phyloP scores from a whole-genome alignment of 2,329 filamentous ascomycete species.

The Colletotrichum destructivum region DNA sequence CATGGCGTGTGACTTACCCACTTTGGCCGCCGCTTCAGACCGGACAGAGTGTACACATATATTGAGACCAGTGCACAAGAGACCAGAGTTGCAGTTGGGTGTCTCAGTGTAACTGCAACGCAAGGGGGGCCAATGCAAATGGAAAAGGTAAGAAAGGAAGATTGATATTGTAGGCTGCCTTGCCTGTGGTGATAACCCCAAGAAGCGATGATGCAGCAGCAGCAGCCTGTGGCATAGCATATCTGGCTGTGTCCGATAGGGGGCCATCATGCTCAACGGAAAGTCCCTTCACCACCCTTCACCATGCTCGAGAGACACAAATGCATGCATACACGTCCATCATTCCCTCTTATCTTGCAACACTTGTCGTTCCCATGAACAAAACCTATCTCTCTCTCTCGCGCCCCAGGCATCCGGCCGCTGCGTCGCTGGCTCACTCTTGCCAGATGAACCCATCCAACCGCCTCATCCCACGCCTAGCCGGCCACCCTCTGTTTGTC shows the following conservation, averaged over 20 bases:
- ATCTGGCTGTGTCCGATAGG: not conserved
- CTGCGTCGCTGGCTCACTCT: slow-evolving; percentile 20
- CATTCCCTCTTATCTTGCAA: not conserved
- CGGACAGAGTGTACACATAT: too few species aligned
- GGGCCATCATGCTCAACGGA: not conserved
- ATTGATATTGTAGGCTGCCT: not conserved
- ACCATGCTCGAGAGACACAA: not conserved
- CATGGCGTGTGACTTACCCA: slow-evolving; percentile 20
- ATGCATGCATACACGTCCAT: not conserved
- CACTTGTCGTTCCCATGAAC: slow-evolving; percentile 11
- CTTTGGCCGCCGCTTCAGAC: slow-evolving; percentile 8
- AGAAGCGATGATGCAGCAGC: too few species aligned
- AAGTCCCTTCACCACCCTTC: too few species aligned
- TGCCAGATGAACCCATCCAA: not conserved
- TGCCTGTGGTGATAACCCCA: slow-evolving; percentile 1
- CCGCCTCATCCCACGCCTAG: not conserved
- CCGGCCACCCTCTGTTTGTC: not conserved
- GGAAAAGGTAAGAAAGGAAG: not conserved
- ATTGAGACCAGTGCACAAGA: slow-evolving; percentile 4
- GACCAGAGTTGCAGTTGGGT: slow-evolving; percentile 34
- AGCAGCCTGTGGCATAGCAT: not conserved
- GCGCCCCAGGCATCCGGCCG: slow-evolving; percentile 17
- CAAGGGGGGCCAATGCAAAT: not conserved
- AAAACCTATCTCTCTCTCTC: not conserved
- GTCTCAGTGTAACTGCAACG: slow-evolving; percentile 35